These are phyloP conservation scores for Prunus yedoensis DNA, from an alignment of 331 rosid species.

Conservation along the genomic window DNA sequence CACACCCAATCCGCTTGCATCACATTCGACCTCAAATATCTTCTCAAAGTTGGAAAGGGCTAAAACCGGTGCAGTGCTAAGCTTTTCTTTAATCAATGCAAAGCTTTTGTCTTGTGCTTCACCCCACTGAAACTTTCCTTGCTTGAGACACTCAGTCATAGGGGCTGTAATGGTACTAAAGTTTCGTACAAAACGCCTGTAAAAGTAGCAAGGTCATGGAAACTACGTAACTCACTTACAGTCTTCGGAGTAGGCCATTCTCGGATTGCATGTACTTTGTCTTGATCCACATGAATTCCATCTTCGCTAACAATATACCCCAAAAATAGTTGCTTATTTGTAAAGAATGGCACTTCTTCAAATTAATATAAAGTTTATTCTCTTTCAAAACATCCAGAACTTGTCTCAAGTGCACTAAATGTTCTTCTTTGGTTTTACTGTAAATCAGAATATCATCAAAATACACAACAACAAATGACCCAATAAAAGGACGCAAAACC, in stretches of 20 bases:
- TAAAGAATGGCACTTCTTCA: constrained; percentile 1
- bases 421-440: neutral
- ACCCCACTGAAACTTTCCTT: neutral
- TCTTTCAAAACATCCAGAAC: neutral
- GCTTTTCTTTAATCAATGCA: neutral
- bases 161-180: neutral
- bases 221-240: neutral
- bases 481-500: neutral
- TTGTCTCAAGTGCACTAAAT: neutral
- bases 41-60: neutral
- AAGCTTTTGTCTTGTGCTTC: neutral
- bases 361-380: neutral
- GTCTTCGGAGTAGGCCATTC: neutral
- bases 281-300: neutral
- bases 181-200: neutral
- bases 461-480: neutral
- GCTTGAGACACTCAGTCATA: neutral
- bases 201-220: neutral
- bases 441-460: neutral
- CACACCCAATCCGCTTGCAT: neutral
- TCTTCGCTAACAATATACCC: neutral
- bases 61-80: neutral
- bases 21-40: neutral
- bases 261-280: neutral
- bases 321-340: neutral